Base-by-base conservation (phyloP, 805 yeast species). In the Wickerhamiella australiensis region DNA sequence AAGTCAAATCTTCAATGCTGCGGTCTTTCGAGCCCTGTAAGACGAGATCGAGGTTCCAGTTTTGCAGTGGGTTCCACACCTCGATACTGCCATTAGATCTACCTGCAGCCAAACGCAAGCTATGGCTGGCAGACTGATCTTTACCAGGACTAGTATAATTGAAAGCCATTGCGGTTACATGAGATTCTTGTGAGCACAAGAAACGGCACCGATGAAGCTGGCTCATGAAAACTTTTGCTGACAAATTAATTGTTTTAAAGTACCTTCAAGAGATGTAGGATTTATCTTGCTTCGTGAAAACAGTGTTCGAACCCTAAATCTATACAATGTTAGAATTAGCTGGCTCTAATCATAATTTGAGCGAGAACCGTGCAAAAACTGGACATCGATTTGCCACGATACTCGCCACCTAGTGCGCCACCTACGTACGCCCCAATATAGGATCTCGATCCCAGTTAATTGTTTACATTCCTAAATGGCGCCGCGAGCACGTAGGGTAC, bases 1-100 rank as follows among this genome's bases (percentile, higher is more conserved):
- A 92, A 18, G 80, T 80, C 7, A 92, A 65, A 0, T 94, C 96
- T 68, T 92, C 99, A 49, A 92, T 76, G 6, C 95, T 79, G 53
- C 94, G 74, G 23, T 82, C 94, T 51, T 74, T 73, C 2, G 94
- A 86, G 11, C 97, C 96, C 50, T 75, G 77, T 41, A 90, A 70
- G 0, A 77, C 69, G 18, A 54, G 53, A 60, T 92, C 96, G 55
- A 85, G 86, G 48, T 77, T 68, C 96, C 96, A 88, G 58, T 56
- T 53, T 53, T 74, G 71, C 58, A 79, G 72, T 37, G 95, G 95
- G 63, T 85, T 85, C 96, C 97, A 90, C 29, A 92, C 79, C 65
- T 92, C 98, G 52, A 92, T 83, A 60, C 88, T 88, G 36, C 99
- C 99, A 62, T 92, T 88, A 42, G 85, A 77, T 63, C 96, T 75